Percentiles rank a stretch among this genome's conserved stretches.
phyloP scores from a whole-genome alignment of 2,329 filamentous ascomycete species.

The Penicillium palitans region DNA sequence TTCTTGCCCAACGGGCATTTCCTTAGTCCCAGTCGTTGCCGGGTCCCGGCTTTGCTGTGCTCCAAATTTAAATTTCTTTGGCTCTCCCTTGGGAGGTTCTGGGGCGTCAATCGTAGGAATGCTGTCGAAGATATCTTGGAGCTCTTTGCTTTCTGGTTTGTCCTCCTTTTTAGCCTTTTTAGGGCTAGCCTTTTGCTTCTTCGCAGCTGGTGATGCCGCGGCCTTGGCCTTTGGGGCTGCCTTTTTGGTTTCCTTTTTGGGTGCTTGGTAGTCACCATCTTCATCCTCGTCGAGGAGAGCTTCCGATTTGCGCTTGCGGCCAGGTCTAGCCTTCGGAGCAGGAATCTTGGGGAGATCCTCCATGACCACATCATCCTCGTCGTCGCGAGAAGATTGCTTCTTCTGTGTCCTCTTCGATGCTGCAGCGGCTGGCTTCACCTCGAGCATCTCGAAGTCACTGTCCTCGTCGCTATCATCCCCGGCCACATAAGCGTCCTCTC shows the following conservation, averaged over 20 bases:
- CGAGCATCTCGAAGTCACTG: constrained; percentile 63
- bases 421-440: constrained; percentile 60
- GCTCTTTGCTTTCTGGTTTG: constrained; percentile 65
- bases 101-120: constrained; percentile 82
- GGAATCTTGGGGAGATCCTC: constrained; percentile 48
- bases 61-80: constrained; percentile 77
- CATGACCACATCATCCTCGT: constrained; percentile 54
- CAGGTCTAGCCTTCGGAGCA: constrained; percentile 44
- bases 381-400: constrained; percentile 32
- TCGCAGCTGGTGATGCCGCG: constrained; percentile 33
- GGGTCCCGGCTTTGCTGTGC: constrained; percentile 63
- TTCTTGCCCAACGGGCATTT: constrained; percentile 78
- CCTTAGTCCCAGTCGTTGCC: constrained; percentile 62
- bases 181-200: constrained; percentile 56
- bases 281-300: constrained; percentile 54
- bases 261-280: constrained; percentile 53
- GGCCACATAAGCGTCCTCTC: constrained; percentile 67
- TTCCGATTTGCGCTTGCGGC: constrained; percentile 60
- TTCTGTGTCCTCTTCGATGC: constrained; percentile 48
- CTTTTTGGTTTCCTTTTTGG: constrained; percentile 58
- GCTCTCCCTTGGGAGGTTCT: constrained; percentile 71
- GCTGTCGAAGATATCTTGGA: constrained; percentile 82
- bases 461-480: constrained; percentile 57
- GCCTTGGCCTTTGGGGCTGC: constrained; percentile 38
- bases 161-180: constrained; percentile 60